These are phyloP conservation scores for Diplogelasinospora grovesii DNA, from an alignment of 495 filamentous ascomycete species.

Conservation along the genomic window DNA sequence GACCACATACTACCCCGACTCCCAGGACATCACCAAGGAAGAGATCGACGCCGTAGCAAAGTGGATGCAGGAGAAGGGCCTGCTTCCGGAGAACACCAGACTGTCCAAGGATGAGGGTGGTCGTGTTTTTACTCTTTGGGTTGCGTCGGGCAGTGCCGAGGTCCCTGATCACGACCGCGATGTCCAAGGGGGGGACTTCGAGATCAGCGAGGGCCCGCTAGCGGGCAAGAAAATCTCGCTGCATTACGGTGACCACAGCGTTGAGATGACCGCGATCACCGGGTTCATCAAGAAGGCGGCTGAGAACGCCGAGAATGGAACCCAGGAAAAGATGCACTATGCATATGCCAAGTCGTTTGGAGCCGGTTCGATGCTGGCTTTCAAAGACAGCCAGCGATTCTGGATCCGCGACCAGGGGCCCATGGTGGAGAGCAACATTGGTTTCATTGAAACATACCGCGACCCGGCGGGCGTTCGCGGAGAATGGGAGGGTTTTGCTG, in stretches of 20 bases:
- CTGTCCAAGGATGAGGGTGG: slow-evolving; percentile 66
- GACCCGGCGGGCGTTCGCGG: slow-evolving; percentile 87
- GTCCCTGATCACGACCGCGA: slow-evolving; percentile 57
- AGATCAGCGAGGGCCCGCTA: slow-evolving; percentile 53
- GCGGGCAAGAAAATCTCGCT: slow-evolving; percentile 63
- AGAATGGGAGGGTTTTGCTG: slow-evolving; percentile 96
- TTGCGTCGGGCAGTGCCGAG: slow-evolving; percentile 59
- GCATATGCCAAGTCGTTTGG: slow-evolving; percentile 82
- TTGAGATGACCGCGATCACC: slow-evolving; percentile 75
- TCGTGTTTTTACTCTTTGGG: slow-evolving; percentile 73
- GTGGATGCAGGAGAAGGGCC: slow-evolving; percentile 67
- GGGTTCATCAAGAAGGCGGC: slow-evolving; percentile 63
- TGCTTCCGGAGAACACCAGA: slow-evolving; percentile 78
- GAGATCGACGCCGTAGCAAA: slow-evolving; percentile 70
- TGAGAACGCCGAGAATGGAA: slow-evolving; percentile 73
- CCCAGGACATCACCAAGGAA: slow-evolving; percentile 72
- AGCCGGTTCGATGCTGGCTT: slow-evolving; percentile 75
- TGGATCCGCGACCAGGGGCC: slow-evolving; percentile 94
- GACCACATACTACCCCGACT: slow-evolving; percentile 89
- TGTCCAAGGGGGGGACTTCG: slow-evolving; percentile 58
- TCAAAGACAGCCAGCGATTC: slow-evolving; percentile 82
- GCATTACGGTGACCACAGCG: slow-evolving; percentile 75
- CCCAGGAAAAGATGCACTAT: slow-evolving; percentile 75
- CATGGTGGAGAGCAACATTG: slow-evolving; percentile 82
- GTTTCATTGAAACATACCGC: slow-evolving; percentile 94